These are phyloP conservation scores for Tolypocladium tundrense DNA, from an alignment of 2,329 filamentous ascomycete genomes.

Conservation along the genomic window DNA sequence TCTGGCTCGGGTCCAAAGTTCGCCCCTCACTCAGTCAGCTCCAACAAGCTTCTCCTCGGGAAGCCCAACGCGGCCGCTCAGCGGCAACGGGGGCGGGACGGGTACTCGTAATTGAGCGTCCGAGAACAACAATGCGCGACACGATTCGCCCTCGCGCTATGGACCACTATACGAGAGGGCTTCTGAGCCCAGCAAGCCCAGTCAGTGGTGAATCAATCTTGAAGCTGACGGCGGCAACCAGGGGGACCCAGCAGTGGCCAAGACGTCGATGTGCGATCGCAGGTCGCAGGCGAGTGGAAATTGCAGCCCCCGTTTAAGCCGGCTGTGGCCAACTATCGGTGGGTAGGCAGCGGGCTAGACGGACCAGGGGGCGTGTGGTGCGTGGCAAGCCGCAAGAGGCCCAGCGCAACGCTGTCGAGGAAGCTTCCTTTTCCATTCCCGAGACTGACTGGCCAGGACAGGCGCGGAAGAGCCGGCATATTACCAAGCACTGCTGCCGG, in stretches of 20 bases:
- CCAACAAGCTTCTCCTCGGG: no score
- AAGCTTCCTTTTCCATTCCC: not conserved
- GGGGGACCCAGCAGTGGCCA: not conserved
- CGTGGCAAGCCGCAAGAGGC: no score
- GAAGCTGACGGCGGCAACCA: not conserved
- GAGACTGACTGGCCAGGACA: not conserved
- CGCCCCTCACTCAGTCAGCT: no score
- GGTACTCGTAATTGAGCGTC: not conserved
- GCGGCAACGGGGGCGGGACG: not conserved
- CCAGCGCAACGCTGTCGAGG: not conserved
- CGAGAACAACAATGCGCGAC: not conserved
- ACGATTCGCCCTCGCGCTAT: not conserved
- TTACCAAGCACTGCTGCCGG: not conserved
- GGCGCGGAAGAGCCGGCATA: not conserved
- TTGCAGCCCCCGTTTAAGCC: constrained; percentile 1
- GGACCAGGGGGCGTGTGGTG: not conserved
- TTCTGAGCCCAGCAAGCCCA: not conserved
- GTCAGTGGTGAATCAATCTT: not conserved
- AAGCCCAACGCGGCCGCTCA: not conserved
- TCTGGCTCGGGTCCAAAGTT: no score
- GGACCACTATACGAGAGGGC: not conserved
- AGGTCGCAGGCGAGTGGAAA: constrained; percentile 1
- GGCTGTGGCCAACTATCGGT: constrained; percentile 3
- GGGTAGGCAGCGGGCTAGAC: not conserved
- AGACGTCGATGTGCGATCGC: not conserved